These are phyloP conservation scores for Pichia deserticola DNA, from an alignment of 805 yeast genomes.

Conservation along the genomic window DNA sequence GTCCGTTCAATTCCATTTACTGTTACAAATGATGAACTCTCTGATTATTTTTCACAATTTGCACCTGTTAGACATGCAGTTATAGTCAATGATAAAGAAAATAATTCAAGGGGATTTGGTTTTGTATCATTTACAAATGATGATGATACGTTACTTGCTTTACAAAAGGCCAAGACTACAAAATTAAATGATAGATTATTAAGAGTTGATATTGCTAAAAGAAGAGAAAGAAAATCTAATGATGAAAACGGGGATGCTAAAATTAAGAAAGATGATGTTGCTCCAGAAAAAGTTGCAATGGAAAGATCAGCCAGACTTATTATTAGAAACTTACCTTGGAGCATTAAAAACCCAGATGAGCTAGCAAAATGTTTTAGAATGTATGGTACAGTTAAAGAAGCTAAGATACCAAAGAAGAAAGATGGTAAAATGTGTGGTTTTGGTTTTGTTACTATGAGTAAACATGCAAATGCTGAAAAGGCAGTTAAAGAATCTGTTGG, in stretches of 20 bases:
- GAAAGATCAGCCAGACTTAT: constrained; percentile 76
- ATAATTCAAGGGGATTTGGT: constrained; percentile 88
- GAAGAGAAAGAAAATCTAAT: constrained; percentile 67
- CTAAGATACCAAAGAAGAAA: constrained; percentile 77
- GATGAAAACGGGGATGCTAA: constrained; percentile 27
- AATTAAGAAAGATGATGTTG: neutral
- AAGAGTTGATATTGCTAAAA: constrained; percentile 81
- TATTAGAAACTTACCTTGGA: constrained; percentile 93
- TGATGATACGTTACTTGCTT: constrained; percentile 76
- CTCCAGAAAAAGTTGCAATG: constrained; percentile 18
- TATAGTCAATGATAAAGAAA: constrained; percentile 69
- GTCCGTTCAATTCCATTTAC: constrained; percentile 78
- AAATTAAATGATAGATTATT: constrained; percentile 62
- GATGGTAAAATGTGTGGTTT: constrained; percentile 92
- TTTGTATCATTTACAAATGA: constrained; percentile 83
- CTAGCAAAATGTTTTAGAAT: constrained; percentile 62
- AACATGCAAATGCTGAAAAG: constrained; percentile 62
- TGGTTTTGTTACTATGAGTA: constrained; percentile 89
- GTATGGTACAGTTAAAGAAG: constrained; percentile 84
- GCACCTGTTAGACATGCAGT: constrained; percentile 95
- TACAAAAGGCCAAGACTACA: constrained; percentile 54
- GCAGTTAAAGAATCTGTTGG: constrained; percentile 75
- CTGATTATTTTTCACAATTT: constrained; percentile 82
- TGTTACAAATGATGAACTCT: constrained; percentile 73
- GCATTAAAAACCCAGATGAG: constrained; percentile 69